A percentile compares a stretch with the other conserved stretches of the same genome.
Evolutionary conservation across 345 rosid genomes (phyloP).

Genomic region (Noccaea bulbosa): DNA sequence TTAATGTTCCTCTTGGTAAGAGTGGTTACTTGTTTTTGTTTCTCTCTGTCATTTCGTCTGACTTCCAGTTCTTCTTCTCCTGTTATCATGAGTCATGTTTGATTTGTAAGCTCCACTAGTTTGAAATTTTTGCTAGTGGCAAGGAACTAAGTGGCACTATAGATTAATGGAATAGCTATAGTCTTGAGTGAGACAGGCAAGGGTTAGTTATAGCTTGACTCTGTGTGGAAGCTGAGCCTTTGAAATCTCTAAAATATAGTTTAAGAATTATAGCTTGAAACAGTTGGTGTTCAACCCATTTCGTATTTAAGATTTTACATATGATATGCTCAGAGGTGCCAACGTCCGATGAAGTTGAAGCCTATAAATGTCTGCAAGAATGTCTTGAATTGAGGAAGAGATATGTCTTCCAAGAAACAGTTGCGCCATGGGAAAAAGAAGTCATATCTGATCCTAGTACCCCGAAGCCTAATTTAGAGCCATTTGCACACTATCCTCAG

Average conservation of each 20-base stretch:
- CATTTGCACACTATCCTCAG: slow-evolving; percentile 73
- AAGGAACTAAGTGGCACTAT: slow-evolving; percentile 1
- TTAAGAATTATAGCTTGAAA: slow-evolving; percentile 6
- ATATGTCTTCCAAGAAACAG: slow-evolving; percentile 78
- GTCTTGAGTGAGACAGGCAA: slow-evolving; percentile 8
- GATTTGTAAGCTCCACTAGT: not conserved
- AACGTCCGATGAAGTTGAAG: slow-evolving; percentile 82
- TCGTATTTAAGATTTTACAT: not conserved
- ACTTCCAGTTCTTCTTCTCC: too few species aligned
- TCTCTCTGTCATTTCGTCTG: too few species aligned
- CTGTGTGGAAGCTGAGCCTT: slow-evolving; percentile 16
- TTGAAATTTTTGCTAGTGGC: slow-evolving; percentile 1
- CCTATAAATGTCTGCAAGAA: slow-evolving; percentile 78
- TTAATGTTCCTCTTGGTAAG: slow-evolving; percentile 77
- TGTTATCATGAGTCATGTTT: too few species aligned
- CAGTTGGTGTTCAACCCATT: not conserved
- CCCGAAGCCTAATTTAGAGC: slow-evolving; percentile 91
- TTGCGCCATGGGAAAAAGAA: slow-evolving; percentile 98
- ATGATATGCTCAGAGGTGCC: slow-evolving; percentile 66
- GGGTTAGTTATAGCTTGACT: slow-evolving; percentile 1
- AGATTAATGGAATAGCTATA: slow-evolving; percentile 6
- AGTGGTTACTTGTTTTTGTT: slow-evolving; percentile 19
- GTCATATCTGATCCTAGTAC: slow-evolving; percentile 94
- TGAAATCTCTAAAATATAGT: not conserved
- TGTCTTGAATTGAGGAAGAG: slow-evolving; percentile 90